These are phyloP conservation scores for Xylariaceae sp. DNA, from an alignment of 2,329 filamentous ascomycete species.

Conservation along the genomic window DNA sequence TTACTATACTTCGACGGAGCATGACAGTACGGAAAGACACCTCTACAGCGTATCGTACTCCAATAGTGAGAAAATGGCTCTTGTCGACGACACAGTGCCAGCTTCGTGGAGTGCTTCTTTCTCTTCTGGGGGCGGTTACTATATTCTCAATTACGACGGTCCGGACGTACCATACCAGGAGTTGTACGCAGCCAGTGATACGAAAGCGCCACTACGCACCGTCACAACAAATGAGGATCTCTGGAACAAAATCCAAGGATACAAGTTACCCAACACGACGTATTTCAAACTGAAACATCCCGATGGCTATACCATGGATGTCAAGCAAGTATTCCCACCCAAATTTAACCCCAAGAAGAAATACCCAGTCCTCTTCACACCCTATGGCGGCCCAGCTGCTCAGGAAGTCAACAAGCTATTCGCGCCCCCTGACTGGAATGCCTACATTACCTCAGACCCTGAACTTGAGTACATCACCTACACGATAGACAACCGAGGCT, in stretches of 20 bases:
- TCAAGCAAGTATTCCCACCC: conserved; percentile 61
- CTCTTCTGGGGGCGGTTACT: conserved; percentile 58
- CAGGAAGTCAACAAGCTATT: conserved; percentile 58
- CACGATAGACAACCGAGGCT: conserved; percentile 65
- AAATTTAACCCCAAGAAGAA: conserved; percentile 60
- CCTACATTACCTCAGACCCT: conserved; percentile 63
- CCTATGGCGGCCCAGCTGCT: conserved; percentile 63
- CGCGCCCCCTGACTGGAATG: conserved; percentile 52
- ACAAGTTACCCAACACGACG: conserved; percentile 60
- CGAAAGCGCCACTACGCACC: conserved; percentile 49
- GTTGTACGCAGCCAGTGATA: conserved; percentile 55
- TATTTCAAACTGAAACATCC: conserved; percentile 61
- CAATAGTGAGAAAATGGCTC: conserved; percentile 49
- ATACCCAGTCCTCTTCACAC: conserved; percentile 63
- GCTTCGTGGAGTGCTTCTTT: conserved; percentile 63
- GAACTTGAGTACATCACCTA: conserved; percentile 65
- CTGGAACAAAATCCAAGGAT: conserved; percentile 51
- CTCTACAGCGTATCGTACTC: conserved; percentile 62
- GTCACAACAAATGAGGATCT: conserved; percentile 58
- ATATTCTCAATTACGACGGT: conserved; percentile 60
- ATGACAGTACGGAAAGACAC: conserved; percentile 63
- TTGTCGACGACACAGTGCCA: conserved; percentile 57
- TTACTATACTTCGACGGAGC: conserved; percentile 62
- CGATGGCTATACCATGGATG: conserved; percentile 57
- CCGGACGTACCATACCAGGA: conserved; percentile 68